Base-by-base conservation (phyloP, 306 rosid genomes). In the Trifolium dubium region DNA sequence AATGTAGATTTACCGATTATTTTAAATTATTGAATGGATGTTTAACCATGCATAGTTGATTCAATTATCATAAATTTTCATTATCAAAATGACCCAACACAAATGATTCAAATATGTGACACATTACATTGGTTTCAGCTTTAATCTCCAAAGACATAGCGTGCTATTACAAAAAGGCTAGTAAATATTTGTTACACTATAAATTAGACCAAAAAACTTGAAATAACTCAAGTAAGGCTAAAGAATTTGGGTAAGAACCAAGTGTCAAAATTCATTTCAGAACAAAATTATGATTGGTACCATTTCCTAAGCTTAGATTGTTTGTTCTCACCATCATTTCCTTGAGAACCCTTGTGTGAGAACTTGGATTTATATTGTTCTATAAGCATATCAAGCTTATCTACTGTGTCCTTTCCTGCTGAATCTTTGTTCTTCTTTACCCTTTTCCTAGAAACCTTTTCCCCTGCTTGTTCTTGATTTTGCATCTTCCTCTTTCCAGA, bases 341-440 rank as follows among this genome's bases (percentile, higher is more conserved):
- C 84, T 77, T 34, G 73, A 6, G 84, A 82, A 40, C 81, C 64
- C 32, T 69, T 85, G 28, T 82, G 80, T 40, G 93, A 87, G 82
- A 87, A 87, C 81, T 85, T 89, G 72, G 96, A 87, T 60, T 75
- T 86, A 62, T 94, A 94, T 85, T 89, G 91, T 76, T 88, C 95
- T 31, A 94, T 92, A 71, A 94, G 96, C 87, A 84, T 49, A 87
- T 94, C 99, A 47, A 94, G 99, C 84, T 88, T 89, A 74, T 92
- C 99, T 17, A 73, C 86, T 9, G 28, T 80, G 14, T 88, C 97
- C 73, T 85, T 79, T 37, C 98, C 98, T 40, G 65, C 50, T 13
- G 89, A 83, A 18, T 50, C 95, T 79, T 88, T 88, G 14, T 83
- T 92, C 91, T 87, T 89, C 71, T 81, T 90, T 1, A 88, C 32